Percentiles rank a stretch among this genome's conserved stretches.
phyloP scores from a whole-genome alignment of 306 rosid genomes.

The Pyrus betulifolia region DNA sequence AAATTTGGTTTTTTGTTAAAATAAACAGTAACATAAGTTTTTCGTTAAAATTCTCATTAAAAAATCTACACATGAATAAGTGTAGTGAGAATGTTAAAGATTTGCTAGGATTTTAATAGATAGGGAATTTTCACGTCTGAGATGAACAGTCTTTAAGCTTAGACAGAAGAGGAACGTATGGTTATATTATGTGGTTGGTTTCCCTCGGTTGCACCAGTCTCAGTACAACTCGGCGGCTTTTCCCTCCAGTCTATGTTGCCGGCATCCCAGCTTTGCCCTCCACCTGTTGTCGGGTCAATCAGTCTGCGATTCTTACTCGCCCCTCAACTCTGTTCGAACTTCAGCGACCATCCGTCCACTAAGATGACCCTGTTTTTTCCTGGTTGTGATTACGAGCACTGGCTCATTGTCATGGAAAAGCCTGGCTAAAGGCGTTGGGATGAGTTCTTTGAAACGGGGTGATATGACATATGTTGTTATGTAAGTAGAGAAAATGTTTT shows the following conservation, averaged over 20 bases:
- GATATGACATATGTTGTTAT: too few relatives aligned
- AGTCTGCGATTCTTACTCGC: conserved; percentile 59
- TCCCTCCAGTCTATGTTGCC: not conserved
- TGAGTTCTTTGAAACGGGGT: not conserved
- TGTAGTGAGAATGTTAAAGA: too few relatives aligned
- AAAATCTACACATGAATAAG: too few relatives aligned
- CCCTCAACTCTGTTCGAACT: conserved; percentile 62
- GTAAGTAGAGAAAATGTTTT: too few relatives aligned
- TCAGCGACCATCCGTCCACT: conserved; percentile 78
- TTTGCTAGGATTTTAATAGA: too few relatives aligned
- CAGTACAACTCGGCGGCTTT: not conserved
- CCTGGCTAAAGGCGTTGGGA: conserved; percentile 64
- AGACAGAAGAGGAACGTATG: too few relatives aligned
- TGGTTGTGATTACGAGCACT: conserved; percentile 86
- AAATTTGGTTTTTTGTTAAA: too few relatives aligned
- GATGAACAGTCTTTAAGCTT: too few relatives aligned
- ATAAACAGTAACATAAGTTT: too few relatives aligned
- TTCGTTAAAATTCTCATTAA: too few relatives aligned
- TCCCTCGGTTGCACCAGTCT: not conserved
- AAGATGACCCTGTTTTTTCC: conserved; percentile 96
- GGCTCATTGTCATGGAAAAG: conserved; percentile 91
- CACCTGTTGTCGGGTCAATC: conserved; percentile 52
- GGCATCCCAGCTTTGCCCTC: not conserved
- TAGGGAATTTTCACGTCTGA: too few relatives aligned
- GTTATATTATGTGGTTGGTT: not conserved